Evolutionary conservation across 139 green algal species (phyloP).

Genomic region (Chlorella ohadii): DNA sequence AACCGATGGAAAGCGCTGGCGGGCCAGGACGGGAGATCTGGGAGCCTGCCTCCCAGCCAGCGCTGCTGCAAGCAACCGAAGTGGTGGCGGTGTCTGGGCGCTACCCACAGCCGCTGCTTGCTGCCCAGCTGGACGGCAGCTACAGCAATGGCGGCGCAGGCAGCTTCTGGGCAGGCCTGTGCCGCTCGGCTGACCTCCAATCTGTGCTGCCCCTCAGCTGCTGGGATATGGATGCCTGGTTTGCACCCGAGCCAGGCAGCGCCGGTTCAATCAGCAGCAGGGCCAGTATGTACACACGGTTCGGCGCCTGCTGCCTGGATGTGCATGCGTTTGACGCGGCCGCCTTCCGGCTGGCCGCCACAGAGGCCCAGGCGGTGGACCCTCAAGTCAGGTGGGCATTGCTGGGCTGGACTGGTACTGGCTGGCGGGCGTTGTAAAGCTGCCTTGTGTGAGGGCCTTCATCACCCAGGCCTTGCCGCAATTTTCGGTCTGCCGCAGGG

Average conservation of each 20-base stretch:
- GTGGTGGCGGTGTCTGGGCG: too few species aligned
- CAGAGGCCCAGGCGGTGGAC: slow-evolving; percentile 69
- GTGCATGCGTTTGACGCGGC: slow-evolving; percentile 71
- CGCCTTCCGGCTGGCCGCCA: slow-evolving; percentile 61
- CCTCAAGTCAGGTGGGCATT: slow-evolving; percentile 54
- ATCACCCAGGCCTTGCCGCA: too few species aligned
- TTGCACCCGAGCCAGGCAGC: background rate
- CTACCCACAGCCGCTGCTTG: background rate
- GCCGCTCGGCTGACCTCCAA: background rate
- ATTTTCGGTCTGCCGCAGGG: slow-evolving; percentile 58
- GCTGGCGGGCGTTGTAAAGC: too few species aligned
- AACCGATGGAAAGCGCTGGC: too few species aligned
- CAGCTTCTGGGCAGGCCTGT: background rate
- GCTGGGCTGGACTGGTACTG: too few species aligned
- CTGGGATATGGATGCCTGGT: slow-evolving; percentile 52
- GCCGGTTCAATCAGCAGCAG: background rate
- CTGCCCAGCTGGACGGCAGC: too few species aligned
- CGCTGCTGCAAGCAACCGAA: too few species aligned
- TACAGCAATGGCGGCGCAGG: background rate
- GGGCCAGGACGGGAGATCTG: background rate
- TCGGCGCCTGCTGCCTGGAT: slow-evolving; percentile 63
- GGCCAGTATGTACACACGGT: slow-evolving; percentile 29
- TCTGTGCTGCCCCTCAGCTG: slow-evolving; percentile 39
- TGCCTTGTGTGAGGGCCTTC: too few species aligned
- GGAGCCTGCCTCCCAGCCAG: too few species aligned